A percentile compares a stretch with the other conserved stretches of the same genome.
Evolutionary conservation across 2,329 filamentous ascomycete genomes (phyloP).

Genomic region (Zymoseptoria tritici): DNA sequence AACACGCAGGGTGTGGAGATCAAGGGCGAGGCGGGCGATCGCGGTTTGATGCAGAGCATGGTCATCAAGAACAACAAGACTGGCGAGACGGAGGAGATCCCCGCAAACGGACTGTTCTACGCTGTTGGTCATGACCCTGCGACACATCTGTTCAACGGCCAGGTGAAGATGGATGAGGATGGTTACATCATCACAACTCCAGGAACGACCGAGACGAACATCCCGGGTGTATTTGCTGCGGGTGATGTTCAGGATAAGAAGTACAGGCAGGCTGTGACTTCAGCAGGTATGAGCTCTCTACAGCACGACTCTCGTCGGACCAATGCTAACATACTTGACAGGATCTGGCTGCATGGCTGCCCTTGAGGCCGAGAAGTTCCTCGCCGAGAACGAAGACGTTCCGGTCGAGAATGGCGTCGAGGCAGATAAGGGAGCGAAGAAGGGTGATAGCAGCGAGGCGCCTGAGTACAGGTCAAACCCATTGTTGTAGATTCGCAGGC

Average conservation of each 20-base stretch:
- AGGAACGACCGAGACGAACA: constrained; percentile 78
- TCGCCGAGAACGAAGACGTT: constrained; percentile 69
- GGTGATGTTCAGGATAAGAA: constrained; percentile 98
- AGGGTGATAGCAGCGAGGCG: constrained; percentile 45
- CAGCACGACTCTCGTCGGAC: neutral
- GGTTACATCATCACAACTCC: constrained; percentile 86
- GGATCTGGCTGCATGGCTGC: constrained; percentile 93
- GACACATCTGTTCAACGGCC: constrained; percentile 80
- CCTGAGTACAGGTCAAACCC: constrained; percentile 60
- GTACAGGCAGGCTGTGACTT: constrained; percentile 96
- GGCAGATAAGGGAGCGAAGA: constrained; percentile 43
- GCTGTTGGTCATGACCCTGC: constrained; percentile 95
- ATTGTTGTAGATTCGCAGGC: constrained; percentile 41
- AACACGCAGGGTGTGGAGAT: constrained; percentile 77
- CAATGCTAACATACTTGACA: constrained; percentile 31
- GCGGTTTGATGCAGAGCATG: constrained; percentile 79
- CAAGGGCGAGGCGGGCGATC: constrained; percentile 66
- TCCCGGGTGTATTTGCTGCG: constrained; percentile 90
- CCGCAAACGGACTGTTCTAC: constrained; percentile 92
- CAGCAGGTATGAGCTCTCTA: constrained; percentile 60
- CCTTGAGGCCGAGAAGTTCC: constrained; percentile 88
- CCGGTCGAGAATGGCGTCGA: constrained; percentile 41
- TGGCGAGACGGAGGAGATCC: constrained; percentile 71
- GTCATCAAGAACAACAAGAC: constrained; percentile 72
- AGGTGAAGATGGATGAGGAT: constrained; percentile 80